Percentiles rank a stretch among this genome's conserved stretches.
Conservation (phyloP, 2,329 filamentous ascomycete genomes). For the Cordyceps militaris region DNA sequence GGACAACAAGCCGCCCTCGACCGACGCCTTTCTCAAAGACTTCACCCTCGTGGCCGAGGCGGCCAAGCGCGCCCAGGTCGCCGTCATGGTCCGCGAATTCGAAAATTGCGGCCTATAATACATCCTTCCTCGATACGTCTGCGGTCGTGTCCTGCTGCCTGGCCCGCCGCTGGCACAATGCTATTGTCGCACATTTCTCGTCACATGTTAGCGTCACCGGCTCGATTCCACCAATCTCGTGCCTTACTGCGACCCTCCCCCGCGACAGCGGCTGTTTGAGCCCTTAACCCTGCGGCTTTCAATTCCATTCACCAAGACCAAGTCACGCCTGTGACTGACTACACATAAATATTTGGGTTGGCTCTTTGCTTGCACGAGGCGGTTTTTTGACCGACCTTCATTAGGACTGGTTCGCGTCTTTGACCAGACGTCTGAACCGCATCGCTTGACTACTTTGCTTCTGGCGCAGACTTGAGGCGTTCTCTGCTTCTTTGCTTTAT, state of each 20-base stretch:
- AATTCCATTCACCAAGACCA: not conserved
- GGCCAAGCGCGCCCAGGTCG: constrained; percentile 86
- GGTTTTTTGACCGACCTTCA: not conserved
- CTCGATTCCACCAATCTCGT: not conserved
- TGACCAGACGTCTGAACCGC: not conserved
- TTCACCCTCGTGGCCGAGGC: constrained; percentile 86
- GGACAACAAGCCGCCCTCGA: constrained; percentile 32
- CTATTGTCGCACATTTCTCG: not conserved
- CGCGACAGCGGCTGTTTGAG: not conserved
- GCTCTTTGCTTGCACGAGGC: not conserved
- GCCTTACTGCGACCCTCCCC: not conserved
- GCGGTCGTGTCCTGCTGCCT: not conserved
- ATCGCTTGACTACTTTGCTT: not conserved
- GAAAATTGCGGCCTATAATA: constrained; percentile 57
- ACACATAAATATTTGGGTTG: not conserved
- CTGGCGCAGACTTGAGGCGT: constrained; percentile 2
- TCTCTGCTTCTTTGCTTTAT: not conserved
- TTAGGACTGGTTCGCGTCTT: not conserved
- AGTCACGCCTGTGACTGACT: not conserved
- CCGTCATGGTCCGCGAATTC: constrained; percentile 79
- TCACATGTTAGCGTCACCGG: not conserved
- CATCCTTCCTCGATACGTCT: not conserved
- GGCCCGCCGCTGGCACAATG: not conserved
- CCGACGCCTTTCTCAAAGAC: constrained; percentile 63
- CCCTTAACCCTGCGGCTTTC: not conserved